Evolutionary conservation across 164 flowering plant species (phyloP), one percentile per base, ranked within the genome.

Genomic region (Cinnamomum chago): DNA sequence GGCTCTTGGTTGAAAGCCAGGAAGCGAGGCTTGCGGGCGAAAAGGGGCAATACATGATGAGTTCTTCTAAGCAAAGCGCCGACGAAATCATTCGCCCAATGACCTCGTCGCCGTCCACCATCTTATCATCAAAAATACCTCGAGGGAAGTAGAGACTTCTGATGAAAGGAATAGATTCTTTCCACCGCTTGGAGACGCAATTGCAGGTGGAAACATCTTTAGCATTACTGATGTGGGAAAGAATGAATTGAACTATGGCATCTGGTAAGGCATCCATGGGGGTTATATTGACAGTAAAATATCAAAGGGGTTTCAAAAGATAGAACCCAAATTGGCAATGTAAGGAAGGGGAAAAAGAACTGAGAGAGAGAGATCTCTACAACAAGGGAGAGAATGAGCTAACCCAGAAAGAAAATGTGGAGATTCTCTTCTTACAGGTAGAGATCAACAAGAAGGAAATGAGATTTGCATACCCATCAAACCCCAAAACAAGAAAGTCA

Each of bases 121-220:
- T 68, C 14, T 67, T 58, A 71, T 84, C 82, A 30, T 89, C 94
- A 67, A 92, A 92, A 9, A 88, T 76, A 76, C 85, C 88, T 15
- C 98, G 88, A 12, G 97, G 89, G 77, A 94, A 90, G 79, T 77
- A 90, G 33, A 94, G 88, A 75, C 85, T 86, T 62, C 55, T 81
- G 23, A 88, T 73, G 25, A 68, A 90, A 3, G 89, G 91, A 68
- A 83, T 72, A 0, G 89, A 85, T 10, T 89, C 91, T 73, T 92
- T 88, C 94, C 94, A 94, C 47, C 84, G 83, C 78, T 88, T 91
- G 25, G 97, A 92, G 15, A 92, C 96, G 70, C 92, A 89, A 52
- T 75, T 85, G 72, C 89, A 92, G 35, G 78, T 50, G 4, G 96
- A 91, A 17, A 92, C 88, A 74, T 94, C 97, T 65, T 83, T 80